Evolutionary conservation across 2,329 filamentous ascomycete species (phyloP), one percentile per base, ranked within the genome.

Genomic region (Fusarium goolgardi): DNA sequence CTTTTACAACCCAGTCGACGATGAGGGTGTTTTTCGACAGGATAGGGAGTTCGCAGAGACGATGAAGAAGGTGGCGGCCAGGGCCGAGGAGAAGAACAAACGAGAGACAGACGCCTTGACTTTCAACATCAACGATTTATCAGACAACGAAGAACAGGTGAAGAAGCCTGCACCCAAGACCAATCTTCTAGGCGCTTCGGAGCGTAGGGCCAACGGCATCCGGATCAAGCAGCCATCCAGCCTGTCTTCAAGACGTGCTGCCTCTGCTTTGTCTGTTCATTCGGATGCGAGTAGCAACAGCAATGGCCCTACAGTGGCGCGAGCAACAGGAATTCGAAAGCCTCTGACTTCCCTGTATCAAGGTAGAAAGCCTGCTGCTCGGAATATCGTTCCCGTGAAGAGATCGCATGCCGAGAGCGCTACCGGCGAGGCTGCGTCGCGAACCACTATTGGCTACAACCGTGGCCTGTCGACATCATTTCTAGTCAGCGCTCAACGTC

Each of bases 401-500:
- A 76, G 79, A 47, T 79, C 83, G 1, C 83, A 83, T 12, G 83
- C 86, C 70, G 86, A 88, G 46, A 86, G 88, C 67, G 84, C 84
- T 11, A 83, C 86, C 13, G 90, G 91, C 2, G 84, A 87, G 23
- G 87, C 86, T 8, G 89, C 88, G 8, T 97, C 94, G 3, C 88
- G 90, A 66, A 94, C 88, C 56, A 97, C 94, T 0, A 85, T 97
- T 41, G 94, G 94, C 18, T 97, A 97, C 76, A 92, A 87, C 57
- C 93, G 91, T 77, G 94, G 94, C 34, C 87, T 92, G 34, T 82
- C 82, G 6, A 81, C 84, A 6, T 84, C 82, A 2, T 82, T 83
- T 1, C 77, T 84, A 41, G 73, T 86, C 31, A 80, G 80, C 16
- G 73, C 65, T 27, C 70, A 61, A n/a, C 39, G 56, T 52, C 71